Evolutionary conservation across 2,329 filamentous ascomycete species (phyloP).

Genomic region (Colletotrichum tofieldiae): DNA sequence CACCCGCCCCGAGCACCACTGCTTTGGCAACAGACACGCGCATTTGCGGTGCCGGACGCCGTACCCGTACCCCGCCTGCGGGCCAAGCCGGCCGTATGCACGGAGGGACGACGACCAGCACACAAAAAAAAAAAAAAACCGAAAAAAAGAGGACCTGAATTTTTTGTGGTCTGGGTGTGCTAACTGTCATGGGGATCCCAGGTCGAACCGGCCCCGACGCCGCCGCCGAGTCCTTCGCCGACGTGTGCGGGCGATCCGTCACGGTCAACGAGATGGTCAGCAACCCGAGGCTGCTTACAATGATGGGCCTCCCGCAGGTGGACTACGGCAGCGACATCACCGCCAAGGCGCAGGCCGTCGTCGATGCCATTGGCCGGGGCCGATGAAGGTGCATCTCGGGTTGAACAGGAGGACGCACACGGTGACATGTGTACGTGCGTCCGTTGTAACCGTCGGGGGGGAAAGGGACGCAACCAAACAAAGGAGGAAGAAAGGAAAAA

Average conservation of each 20-base stretch:
- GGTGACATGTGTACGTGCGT: background rate
- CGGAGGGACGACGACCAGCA: background rate
- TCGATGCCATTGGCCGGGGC: slow-evolving; percentile 42
- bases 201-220: slow-evolving; percentile 40
- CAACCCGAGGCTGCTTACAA: slow-evolving; percentile 49
- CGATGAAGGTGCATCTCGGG: background rate
- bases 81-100: slow-evolving; percentile 4
- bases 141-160: background rate
- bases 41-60: background rate
- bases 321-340: slow-evolving; percentile 51
- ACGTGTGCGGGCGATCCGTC: slow-evolving; percentile 51
- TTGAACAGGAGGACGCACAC: background rate
- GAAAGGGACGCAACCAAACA: background rate
- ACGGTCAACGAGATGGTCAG: slow-evolving; percentile 53
- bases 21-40: background rate
- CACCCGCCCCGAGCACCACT: background rate
- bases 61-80: slow-evolving; percentile 3
- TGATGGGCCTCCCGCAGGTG: slow-evolving; percentile 52
- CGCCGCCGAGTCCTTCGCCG: slow-evolving; percentile 48
- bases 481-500: no score
- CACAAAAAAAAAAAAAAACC: background rate
- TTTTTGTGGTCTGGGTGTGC: background rate
- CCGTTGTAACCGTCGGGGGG: background rate
- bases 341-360: slow-evolving; percentile 48
- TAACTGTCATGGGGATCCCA: slow-evolving; percentile 32